phyloP scores from a whole-genome alignment of 2,329 filamentous ascomycete genomes.

The Chaetomium sp. region DNA sequence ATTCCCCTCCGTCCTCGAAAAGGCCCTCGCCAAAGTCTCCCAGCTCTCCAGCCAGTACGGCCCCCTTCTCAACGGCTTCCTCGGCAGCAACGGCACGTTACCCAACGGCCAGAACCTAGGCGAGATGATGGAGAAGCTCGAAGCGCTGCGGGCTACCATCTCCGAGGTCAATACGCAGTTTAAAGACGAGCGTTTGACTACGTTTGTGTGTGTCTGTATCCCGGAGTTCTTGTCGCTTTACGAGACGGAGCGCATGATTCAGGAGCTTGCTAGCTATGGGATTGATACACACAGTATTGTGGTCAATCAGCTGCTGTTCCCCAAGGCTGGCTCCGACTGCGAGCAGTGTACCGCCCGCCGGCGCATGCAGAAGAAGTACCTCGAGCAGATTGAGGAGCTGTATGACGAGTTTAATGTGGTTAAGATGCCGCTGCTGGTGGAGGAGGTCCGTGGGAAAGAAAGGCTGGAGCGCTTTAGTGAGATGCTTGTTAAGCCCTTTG shows the following conservation, averaged over 20 bases:
- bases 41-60: conserved; percentile 93
- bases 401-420: conserved; percentile 99
- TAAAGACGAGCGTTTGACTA: conserved; percentile 92
- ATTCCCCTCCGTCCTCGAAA: conserved; percentile 96
- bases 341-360: conserved; percentile 91
- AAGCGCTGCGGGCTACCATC: conserved; percentile 87
- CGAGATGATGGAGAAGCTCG: conserved; percentile 91
- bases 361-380: conserved; percentile 99
- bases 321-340: conserved; percentile 74
- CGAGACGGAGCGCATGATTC: conserved; percentile 99
- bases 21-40: conserved; percentile 93
- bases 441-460: conserved; percentile 94
- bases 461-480: conserved; percentile 85
- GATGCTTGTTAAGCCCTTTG: conserved; percentile 71
- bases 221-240: conserved; percentile 94
- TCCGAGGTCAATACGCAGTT: conserved; percentile 95
- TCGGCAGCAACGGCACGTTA: conserved; percentile 61
- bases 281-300: conserved; percentile 98
- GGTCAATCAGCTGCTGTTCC: conserved; percentile 95
- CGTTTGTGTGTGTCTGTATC: conserved; percentile 97
- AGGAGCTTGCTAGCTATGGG: conserved; percentile 85
- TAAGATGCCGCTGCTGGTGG: conserved; percentile 91
- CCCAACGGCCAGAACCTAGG: conserved; percentile 90
- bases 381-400: conserved; percentile 96
- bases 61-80: conserved; percentile 87